Evolutionary conservation across 306 rosid genomes (phyloP).

Genomic region (Comarum palustre): DNA sequence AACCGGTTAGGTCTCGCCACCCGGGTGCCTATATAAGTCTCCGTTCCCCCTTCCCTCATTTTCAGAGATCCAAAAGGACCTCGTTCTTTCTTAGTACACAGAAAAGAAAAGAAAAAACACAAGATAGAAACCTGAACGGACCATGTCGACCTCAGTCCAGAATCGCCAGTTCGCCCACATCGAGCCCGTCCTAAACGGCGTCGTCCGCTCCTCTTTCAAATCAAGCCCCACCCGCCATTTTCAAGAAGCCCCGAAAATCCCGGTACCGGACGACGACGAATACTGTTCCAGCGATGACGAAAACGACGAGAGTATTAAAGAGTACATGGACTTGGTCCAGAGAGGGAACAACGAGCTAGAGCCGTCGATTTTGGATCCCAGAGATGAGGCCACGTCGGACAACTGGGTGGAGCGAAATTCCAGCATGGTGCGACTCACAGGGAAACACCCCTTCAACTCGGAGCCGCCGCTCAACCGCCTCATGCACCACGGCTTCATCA

Average conservation of each 20-base stretch:
- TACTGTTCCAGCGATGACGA: constrained; percentile 41
- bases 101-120: not conserved
- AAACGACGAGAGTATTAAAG: not conserved
- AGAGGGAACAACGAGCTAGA: constrained; percentile 45
- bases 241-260: constrained; percentile 13
- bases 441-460: constrained; percentile 76
- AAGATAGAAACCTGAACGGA: not conserved
- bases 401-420: constrained; percentile 65
- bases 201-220: constrained; percentile 39
- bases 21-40: not conserved
- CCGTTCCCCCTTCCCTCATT: not conserved
- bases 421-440: constrained; percentile 63
- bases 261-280: constrained; percentile 8
- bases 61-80: not conserved
- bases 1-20: not conserved
- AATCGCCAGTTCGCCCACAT: constrained; percentile 41
- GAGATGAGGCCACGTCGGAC: constrained; percentile 70
- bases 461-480: constrained; percentile 64
- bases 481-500: constrained; percentile 79
- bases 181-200: constrained; percentile 36
- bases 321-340: constrained; percentile 24
- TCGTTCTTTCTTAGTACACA: not conserved
- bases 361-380: constrained; percentile 47
- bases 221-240: constrained; percentile 21
- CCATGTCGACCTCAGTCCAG: constrained; percentile 67